Base-by-base conservation (phyloP, 331 rosid species). In the Rosa hybrid region DNA sequence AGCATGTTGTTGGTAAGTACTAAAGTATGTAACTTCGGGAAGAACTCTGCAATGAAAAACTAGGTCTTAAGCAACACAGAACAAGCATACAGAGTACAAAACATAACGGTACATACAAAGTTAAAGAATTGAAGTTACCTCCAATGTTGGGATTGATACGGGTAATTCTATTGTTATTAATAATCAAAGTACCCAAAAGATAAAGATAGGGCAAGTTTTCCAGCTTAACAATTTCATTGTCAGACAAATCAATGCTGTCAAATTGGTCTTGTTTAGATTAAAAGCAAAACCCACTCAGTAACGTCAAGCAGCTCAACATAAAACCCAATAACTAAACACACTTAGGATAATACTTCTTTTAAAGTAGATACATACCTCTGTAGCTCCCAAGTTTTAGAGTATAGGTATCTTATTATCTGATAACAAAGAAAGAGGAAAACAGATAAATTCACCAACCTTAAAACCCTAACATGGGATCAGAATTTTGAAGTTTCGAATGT, bases 61-160 rank as follows among this genome's bases (percentile, higher is more conserved):
- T 27, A 27, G 30, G 30, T 27, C 1, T 27, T 27, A 27, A 27
- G 2, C 2, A 27, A 75, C 9, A 70, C 23, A 75, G 34, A 34
- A 56, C 56, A 9, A 68, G 30, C 38, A 39, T 71, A 81, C 71
- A 81, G 44, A 49, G 0, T 49, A 23, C 0, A 53, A 11, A 82
- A 20, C n/a, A 23, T 34, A 8, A 42, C 5, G 42, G 13, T 17
- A 17, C 50, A 42, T 6, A 50, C 0, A 25, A 17, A 38, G 62
- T 57, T 20, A 56, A 11, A 65, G 48, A 11, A 77, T 74, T 75
- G 59, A 69, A 82, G 56, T 42, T 85, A 94, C 98, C 97, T 86
- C 98, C 98, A 6, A 94, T 85, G 84, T 86, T 88, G n/a, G 91
- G 93, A 79, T 92, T 90, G 86, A 94, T 89, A 77, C 97, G 93